Evolutionary conservation across 2,329 filamentous ascomycete genomes (phyloP).

Genomic region (Metarhizium rileyi): DNA sequence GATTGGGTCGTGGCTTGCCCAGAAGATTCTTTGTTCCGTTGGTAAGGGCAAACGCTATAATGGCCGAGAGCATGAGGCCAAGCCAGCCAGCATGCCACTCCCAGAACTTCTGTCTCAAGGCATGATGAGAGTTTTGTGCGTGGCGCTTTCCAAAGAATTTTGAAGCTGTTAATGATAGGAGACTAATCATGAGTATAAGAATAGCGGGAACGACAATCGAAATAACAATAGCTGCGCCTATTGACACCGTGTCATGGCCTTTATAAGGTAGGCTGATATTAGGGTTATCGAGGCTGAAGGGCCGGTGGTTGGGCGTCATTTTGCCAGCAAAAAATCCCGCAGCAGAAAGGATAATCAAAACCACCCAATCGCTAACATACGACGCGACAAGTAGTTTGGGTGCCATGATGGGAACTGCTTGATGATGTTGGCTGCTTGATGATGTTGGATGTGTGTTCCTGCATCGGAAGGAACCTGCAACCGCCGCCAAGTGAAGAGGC

Average conservation of each 20-base stretch:
- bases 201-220: slow-evolving; percentile 30
- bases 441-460: no score
- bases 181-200: not conserved
- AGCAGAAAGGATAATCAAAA: slow-evolving; percentile 26
- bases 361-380: slow-evolving; percentile 51
- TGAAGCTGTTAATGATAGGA: not conserved
- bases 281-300: slow-evolving; percentile 53
- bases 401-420: not conserved
- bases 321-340: slow-evolving; percentile 43
- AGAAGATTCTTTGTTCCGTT: slow-evolving; percentile 62
- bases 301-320: slow-evolving; percentile 45
- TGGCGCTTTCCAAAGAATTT: no score
- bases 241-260: slow-evolving; percentile 56
- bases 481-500: no score
- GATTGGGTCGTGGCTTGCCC: slow-evolving; percentile 58
- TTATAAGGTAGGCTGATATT: slow-evolving; percentile 59
- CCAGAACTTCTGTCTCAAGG: slow-evolving; percentile 68
- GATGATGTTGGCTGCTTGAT: no score
- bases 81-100: slow-evolving; percentile 71
- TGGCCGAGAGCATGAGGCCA: slow-evolving; percentile 57
- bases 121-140: slow-evolving; percentile 34
- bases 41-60: slow-evolving; percentile 60
- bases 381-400: slow-evolving; percentile 30
- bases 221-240: slow-evolving; percentile 31
- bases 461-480: no score